Conservation (phyloP, 805 yeast genomes). For the Kockiozyma suomiensis region DNA sequence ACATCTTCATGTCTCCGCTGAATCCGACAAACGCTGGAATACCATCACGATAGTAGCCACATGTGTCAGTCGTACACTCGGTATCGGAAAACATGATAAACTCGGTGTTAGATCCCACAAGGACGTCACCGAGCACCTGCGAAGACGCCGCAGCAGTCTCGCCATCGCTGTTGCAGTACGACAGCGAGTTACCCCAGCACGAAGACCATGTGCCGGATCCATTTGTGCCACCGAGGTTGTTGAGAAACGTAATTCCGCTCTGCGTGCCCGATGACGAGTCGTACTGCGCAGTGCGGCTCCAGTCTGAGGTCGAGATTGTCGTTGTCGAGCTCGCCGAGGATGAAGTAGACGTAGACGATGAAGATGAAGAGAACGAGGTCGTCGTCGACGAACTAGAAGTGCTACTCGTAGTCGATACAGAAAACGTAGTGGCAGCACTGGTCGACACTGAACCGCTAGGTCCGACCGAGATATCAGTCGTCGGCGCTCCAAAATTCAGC, state of each 20-base stretch:
- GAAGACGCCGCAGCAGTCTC: constrained; percentile 69
- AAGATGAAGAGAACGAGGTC: constrained; percentile 14
- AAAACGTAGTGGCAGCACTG: constrained; percentile 34
- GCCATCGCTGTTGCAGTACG: constrained; percentile 81
- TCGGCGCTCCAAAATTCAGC: constrained; percentile 38
- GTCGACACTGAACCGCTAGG: constrained; percentile 15
- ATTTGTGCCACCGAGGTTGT: constrained; percentile 79
- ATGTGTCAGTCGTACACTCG: constrained; percentile 50
- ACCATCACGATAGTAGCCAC: constrained; percentile 85
- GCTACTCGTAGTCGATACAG: constrained; percentile 35
- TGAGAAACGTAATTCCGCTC: constrained; percentile 76
- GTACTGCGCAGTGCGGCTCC: constrained; percentile 57
- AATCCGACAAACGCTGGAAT: constrained; percentile 96
- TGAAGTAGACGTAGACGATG: constrained; percentile 31
- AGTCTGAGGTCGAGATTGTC: constrained; percentile 42
- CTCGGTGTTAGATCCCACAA: constrained; percentile 74
- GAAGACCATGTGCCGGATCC: constrained; percentile 89
- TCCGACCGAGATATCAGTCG: constrained; percentile 38
- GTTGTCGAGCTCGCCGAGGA: constrained; percentile 38
- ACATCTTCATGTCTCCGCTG: constrained; percentile 79
- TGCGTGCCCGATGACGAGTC: constrained; percentile 64
- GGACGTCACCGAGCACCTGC: constrained; percentile 66
- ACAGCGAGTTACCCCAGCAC: constrained; percentile 88
- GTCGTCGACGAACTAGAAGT: constrained; percentile 7
- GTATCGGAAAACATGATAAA: constrained; percentile 72